Conservation (phyloP, 345 rosid genomes). For the Melastoma malabathricum region DNA sequence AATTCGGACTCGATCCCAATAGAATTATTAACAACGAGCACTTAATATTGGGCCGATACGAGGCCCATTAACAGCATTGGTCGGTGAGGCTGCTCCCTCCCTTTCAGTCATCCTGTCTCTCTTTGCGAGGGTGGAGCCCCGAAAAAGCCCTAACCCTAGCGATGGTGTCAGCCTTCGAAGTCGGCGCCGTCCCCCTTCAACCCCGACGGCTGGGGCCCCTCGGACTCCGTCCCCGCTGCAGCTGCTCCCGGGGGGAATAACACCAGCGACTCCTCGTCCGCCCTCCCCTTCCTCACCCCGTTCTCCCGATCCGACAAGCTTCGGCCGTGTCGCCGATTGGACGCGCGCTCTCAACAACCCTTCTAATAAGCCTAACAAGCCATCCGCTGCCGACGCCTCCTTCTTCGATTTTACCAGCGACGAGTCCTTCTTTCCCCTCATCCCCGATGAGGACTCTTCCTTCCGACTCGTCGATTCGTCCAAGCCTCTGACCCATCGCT, state of each 20-base stretch:
- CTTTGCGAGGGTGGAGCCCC: not conserved
- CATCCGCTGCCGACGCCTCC: constrained; percentile 58
- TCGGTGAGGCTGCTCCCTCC: too few relatives aligned
- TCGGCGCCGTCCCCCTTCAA: constrained; percentile 76
- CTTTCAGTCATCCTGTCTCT: not conserved
- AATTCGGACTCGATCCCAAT: too few relatives aligned
- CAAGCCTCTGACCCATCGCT: constrained; percentile 54
- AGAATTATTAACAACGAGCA: too few relatives aligned
- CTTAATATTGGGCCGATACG: too few relatives aligned
- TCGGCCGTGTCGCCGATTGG: constrained; percentile 95
- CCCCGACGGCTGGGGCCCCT: constrained; percentile 93
- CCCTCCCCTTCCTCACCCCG: constrained; percentile 55
- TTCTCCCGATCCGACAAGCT: constrained; percentile 86
- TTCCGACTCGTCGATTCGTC: constrained; percentile 82
- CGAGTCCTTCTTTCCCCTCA: constrained; percentile 48
- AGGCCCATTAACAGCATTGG: too few relatives aligned
- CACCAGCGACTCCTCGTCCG: constrained; percentile 10
- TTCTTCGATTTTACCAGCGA: constrained; percentile 51
- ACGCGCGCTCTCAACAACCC: constrained; percentile 38
- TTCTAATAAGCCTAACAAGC: constrained; percentile 18
- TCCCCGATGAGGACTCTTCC: constrained; percentile 58
- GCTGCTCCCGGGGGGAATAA: constrained; percentile 15
- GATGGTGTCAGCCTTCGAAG: constrained; percentile 42
- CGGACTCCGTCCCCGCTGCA: constrained; percentile 32
- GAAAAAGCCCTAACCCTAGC: not conserved